Base-by-base conservation (phyloP, 176 grass and related monocot genomes). In the Melocanna baccifera region DNA sequence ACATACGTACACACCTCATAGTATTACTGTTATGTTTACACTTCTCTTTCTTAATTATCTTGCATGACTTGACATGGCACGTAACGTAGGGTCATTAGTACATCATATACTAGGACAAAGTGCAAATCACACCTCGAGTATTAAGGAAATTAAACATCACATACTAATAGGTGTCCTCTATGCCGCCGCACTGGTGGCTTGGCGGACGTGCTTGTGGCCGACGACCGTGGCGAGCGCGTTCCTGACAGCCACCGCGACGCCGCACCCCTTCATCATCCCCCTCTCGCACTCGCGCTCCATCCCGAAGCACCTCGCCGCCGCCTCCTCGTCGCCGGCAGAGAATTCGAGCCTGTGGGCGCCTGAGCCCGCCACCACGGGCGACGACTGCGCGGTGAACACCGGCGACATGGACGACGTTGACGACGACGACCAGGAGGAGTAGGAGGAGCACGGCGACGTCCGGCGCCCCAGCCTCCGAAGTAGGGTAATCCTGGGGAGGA, bases 351-450 rank as follows among this genome's bases (percentile, higher is more conserved):
- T 18, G 81, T 61, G 81, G 81, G 64, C 23, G 65, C 65, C 65
- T 14, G 71, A 69, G 20, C 4, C 46, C 13, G 11, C 28, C 7
- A 20, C n/a, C 2, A 32, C 29, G 1, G 87, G 81, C 0, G 81
- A 84, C 10, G 87, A 57, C 45, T 66, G 78, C 47, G 86, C 79
- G 47, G 88, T 32, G 83, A 86, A 90, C 16, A 86, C 88, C 9
- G 88, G 84, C 3, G 88, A 86, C 88, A 83, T 86, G 1, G 88
- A 43, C 8, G 69, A 23, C 40, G 79, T 71, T 36, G 88, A 82
- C 0, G 88, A 85, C 30, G 52, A 76, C 0, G 78, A 90, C 2
- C 71, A 63, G 25, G 63, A 77, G 3, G 77, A 67, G 11, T 75
- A 30, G 42, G 78, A 61, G n/a, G 83, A 70, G 43, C 23, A 69